Base-by-base conservation (phyloP, 2,329 filamentous ascomycete species). In the Furcasterigmium sp. region DNA sequence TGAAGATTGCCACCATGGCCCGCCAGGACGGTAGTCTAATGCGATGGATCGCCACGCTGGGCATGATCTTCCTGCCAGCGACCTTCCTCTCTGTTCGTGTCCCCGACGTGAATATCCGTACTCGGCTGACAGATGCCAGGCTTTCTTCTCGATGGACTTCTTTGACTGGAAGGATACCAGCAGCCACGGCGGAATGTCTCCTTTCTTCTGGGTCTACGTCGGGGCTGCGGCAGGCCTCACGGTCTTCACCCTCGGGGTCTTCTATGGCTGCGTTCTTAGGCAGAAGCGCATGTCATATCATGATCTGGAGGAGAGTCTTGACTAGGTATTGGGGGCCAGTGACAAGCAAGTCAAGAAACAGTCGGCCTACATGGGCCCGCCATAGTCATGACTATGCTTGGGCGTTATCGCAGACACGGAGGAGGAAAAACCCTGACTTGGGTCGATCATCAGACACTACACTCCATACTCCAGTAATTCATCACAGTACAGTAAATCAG, bases 41-140 rank as follows among this genome's bases (percentile, higher is more conserved):
- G 51, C 48, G 46, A 25, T 51, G 41, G 1, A 51, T 52, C 21
- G 48, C 50, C 0, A 35, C 44, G 3, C 46, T 53, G 5, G 50
- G 51, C 2, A 52, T 59, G 43, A 39, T 59, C 5, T 59, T 57
- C 40, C 43, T 59, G 1, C 56, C 57, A 0, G 50, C 55, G 13
- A 59, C 56, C 1, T 58, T 58, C 38, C 50, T 57, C 14, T 53
- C 55, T 10, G 53, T 54, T 7, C 23, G 23, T 7, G 7, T 26
- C 23, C 23, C 7, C 23, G 23, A 41, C 35, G 29, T 17, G 9
- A 19, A 35, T 17, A 4, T 8, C 32, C 32, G 15, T 3, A 32
- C 29, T 15, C 15, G 2, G 18, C 32, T 35, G 32, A 35, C 32
- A 4, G 9, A 7, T 19, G 32, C n/a, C 15, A 35, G 32, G 14